A percentile compares a stretch with the other conserved stretches of the same genome.
Conservation (phyloP, 108 stramenopile genomes). For the Conticribra weissflogii region DNA sequence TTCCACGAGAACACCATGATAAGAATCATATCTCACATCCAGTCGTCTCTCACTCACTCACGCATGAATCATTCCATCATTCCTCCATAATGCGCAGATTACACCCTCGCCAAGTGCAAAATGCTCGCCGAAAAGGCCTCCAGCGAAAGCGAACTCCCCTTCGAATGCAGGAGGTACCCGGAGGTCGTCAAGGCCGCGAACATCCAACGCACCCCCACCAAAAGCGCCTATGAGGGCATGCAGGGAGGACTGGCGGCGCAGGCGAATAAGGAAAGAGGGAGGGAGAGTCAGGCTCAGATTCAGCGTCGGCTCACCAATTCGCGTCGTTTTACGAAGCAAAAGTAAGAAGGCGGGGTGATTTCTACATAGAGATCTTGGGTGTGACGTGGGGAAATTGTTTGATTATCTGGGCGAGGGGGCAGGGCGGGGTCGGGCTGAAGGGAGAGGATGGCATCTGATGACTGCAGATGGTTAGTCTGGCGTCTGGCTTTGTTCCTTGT, state of each 20-base stretch:
- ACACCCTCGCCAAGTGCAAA: conserved; percentile 48
- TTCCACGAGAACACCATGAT: too few species aligned
- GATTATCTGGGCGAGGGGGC: too few species aligned
- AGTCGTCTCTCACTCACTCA: not conserved
- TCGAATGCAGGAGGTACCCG: conserved; percentile 40
- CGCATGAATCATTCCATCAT: too few species aligned
- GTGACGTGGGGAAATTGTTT: too few species aligned
- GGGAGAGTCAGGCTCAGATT: conserved; percentile 46
- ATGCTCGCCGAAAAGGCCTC: conserved; percentile 46
- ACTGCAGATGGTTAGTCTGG: too few species aligned
- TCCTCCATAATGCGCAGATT: conserved; percentile 16
- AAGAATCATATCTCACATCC: not conserved
- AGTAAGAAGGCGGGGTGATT: not conserved
- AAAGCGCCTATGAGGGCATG: conserved; percentile 36
- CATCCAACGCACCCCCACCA: conserved; percentile 22
- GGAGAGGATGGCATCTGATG: too few species aligned
- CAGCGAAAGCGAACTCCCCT: conserved; percentile 34
- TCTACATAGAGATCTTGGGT: too few species aligned
- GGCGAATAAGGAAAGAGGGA: conserved; percentile 33
- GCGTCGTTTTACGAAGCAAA: conserved; percentile 46
- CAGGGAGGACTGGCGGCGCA: conserved; percentile 39
- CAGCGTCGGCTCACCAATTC: conserved; percentile 48
- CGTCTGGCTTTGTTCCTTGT: too few species aligned
- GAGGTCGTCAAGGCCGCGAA: conserved; percentile 39
- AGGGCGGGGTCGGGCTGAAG: too few species aligned